phyloP scores from a whole-genome alignment of 2,329 filamentous ascomycete genomes.

The Cordyceps farinosa region DNA sequence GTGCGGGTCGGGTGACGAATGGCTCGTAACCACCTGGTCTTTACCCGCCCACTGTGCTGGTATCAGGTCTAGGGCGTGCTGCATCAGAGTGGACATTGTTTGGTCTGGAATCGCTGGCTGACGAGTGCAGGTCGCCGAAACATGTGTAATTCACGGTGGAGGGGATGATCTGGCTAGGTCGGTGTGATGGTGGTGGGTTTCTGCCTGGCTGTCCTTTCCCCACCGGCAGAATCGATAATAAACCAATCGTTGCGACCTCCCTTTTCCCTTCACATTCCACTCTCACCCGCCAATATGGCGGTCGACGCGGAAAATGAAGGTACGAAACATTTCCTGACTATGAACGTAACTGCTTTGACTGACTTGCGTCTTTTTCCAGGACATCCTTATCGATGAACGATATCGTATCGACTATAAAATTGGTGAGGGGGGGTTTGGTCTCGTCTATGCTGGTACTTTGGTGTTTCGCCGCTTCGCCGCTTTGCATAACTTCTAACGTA shows the following conservation, averaged over 20 bases:
- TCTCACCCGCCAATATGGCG: neutral
- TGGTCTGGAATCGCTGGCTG: neutral
- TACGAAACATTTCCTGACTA: neutral
- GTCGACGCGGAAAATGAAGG: neutral
- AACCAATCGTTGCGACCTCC: neutral
- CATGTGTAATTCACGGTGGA: too few relatives aligned
- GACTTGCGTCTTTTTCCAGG: conserved; percentile 11
- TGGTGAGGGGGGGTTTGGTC: conserved; percentile 22
- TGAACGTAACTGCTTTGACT: neutral
- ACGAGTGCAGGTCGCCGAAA: too few relatives aligned
- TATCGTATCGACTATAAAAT: conserved; percentile 24
- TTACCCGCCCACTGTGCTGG: neutral
- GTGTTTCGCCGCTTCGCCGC: too few relatives aligned
- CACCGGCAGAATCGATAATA: neutral
- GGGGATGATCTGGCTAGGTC: too few relatives aligned
- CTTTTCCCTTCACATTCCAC: neutral
- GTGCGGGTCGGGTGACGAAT: neutral
- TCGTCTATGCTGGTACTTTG: conserved; percentile 22
- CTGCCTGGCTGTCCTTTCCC: too few relatives aligned
- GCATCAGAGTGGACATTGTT: conserved; percentile 12
- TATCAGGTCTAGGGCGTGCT: conserved; percentile 20
- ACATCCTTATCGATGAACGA: conserved; percentile 21
- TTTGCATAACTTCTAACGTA: neutral
- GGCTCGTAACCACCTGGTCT: neutral
- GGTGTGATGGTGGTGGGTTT: too few relatives aligned